These are phyloP conservation scores for Xanthoparmelia taractica DNA, from an alignment of 495 filamentous ascomycete species.

Conservation along the genomic window DNA sequence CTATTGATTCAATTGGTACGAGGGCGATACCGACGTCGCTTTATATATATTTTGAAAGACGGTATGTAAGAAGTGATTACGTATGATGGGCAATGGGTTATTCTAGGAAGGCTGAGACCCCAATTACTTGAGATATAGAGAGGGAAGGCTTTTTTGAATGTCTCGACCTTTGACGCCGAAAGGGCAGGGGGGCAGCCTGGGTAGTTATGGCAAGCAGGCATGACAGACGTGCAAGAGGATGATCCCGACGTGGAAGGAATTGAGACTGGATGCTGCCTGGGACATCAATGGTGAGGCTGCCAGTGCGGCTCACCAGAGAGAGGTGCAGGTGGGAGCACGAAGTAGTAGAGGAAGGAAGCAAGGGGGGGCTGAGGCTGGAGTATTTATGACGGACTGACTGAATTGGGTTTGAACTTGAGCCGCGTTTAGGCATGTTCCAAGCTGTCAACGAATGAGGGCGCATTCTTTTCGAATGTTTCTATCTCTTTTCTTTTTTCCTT, in stretches of 20 bases:
- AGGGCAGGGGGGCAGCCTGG: not conserved
- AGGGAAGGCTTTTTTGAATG: not conserved
- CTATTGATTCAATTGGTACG: not conserved
- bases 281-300: not conserved
- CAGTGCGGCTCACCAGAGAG: not conserved
- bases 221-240: not conserved
- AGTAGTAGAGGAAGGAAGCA: too few species aligned
- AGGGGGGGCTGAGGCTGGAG: not conserved
- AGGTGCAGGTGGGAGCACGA: too few species aligned
- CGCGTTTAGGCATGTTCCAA: too few species aligned
- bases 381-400: too few species aligned
- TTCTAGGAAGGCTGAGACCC: not conserved
- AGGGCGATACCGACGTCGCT: not conserved
- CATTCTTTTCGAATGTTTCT: not conserved
- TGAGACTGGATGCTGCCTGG: not conserved
- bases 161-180: not conserved
- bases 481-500: too few species aligned
- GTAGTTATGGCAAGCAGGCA: not conserved
- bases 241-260: not conserved
- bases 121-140: not conserved
- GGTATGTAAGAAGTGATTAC: not conserved
- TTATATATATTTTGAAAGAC: too few species aligned
- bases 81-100: not conserved
- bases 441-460: not conserved
- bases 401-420: not conserved